phyloP scores from a whole-genome alignment of 352 stramenopile genomes.

The Phytophthora foliorum region DNA sequence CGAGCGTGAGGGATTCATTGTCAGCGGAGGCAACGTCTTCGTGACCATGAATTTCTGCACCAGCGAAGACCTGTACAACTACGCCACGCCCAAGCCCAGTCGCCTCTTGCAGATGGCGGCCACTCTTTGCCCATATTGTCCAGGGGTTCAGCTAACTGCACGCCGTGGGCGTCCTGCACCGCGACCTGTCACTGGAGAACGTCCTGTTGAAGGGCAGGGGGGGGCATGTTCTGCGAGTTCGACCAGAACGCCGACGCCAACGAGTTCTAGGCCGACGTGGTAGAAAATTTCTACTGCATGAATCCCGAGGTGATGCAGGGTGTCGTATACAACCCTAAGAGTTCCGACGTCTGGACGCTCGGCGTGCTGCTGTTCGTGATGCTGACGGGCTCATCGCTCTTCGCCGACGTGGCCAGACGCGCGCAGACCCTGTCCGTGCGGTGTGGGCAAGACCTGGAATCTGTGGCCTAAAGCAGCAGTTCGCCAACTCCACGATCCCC shows the following conservation, averaged over 20 bases:
- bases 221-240: conserved; percentile 74
- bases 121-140: conserved; percentile 50
- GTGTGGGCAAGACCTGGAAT: conserved; percentile 65
- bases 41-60: conserved; percentile 79
- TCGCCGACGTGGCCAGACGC: conserved; percentile 40
- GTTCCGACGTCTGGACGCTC: conserved; percentile 72
- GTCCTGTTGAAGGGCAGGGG: conserved; percentile 52
- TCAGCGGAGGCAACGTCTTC: conserved; percentile 56
- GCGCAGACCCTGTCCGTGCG: conserved; percentile 56
- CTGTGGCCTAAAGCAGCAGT: conserved; percentile 53
- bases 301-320: conserved; percentile 63
- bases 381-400: conserved; percentile 64
- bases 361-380: conserved; percentile 77
- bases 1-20: too few species aligned
- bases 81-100: conserved; percentile 43
- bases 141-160: conserved; percentile 59
- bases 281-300: conserved; percentile 83
- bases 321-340: conserved; percentile 57
- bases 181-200: conserved; percentile 72
- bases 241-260: conserved; percentile 55
- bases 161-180: conserved; percentile 52
- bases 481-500: conserved; percentile 38
- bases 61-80: conserved; percentile 67
- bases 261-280: conserved; percentile 43
- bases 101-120: conserved; percentile 48